Conservation (phyloP, 345 rosid species). For the Brassica incana region DNA sequence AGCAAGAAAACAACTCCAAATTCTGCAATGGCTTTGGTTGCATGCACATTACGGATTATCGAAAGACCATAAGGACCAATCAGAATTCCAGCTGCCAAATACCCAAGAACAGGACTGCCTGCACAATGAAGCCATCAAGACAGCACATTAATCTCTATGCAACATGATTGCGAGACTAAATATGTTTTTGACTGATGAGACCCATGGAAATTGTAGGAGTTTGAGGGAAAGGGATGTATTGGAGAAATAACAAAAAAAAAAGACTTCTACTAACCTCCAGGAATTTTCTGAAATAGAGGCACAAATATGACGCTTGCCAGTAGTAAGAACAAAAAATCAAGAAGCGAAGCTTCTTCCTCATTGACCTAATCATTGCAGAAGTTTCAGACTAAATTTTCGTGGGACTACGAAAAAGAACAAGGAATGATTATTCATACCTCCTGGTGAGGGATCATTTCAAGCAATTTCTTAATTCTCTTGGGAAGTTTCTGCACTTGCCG, state of each 20-base stretch:
- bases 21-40: constrained; percentile 97
- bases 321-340: constrained; percentile 85
- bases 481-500: constrained; percentile 67
- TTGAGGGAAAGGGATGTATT: constrained; percentile 18
- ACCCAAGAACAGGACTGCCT: constrained; percentile 99
- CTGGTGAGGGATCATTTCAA: constrained; percentile 84
- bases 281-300: constrained; percentile 95
- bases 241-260: constrained; percentile 15
- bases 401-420: constrained; percentile 12
- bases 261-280: constrained; percentile 69
- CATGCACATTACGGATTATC: constrained; percentile 94
- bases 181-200: constrained; percentile 21
- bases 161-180: constrained; percentile 25
- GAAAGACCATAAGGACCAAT: constrained; percentile 98
- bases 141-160: constrained; percentile 23
- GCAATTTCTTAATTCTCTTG: constrained; percentile 61
- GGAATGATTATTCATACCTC: constrained; percentile 53
- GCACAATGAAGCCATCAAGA: constrained; percentile 44
- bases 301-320: constrained; percentile 99
- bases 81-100: constrained; percentile 98
- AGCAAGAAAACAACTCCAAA: constrained; percentile 98
- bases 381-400: constrained; percentile 14
- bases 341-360: constrained; percentile 95
- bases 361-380: constrained; percentile 56
- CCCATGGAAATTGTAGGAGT: constrained; percentile 2